A percentile compares a stretch with the other conserved stretches of the same genome.
Evolutionary conservation across 2,329 filamentous ascomycete genomes (phyloP).

Genomic region (Purpureocillium lavendulum): DNA sequence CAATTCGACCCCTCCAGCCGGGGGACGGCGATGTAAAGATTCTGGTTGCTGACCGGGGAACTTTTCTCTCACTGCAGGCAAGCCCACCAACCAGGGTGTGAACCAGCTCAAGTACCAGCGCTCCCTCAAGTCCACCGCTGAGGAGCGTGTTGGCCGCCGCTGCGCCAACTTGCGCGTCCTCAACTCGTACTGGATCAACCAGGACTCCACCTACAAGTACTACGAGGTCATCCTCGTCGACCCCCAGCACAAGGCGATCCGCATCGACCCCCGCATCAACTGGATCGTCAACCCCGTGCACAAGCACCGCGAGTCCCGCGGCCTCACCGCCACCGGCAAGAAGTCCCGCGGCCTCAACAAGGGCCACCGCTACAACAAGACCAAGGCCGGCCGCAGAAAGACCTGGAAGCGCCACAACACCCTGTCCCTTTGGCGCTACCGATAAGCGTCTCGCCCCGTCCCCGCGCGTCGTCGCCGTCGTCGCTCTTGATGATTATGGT

Average conservation of each 20-base stretch:
- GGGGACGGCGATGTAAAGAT: no score
- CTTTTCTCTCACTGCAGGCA: conserved; percentile 53
- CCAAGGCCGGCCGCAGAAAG: conserved; percentile 92
- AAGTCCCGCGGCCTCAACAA: conserved; percentile 99
- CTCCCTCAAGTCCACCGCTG: conserved; percentile 92
- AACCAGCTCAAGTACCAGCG: conserved; percentile 99
- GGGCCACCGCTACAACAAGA: conserved; percentile 99
- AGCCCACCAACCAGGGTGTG: conserved; percentile 99
- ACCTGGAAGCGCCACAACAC: conserved; percentile 99
- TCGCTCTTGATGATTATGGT: no score
- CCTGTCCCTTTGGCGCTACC: conserved; percentile 96
- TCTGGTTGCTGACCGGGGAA: conserved; percentile 10
- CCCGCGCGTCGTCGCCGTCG: no score
- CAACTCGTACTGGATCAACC: conserved; percentile 99
- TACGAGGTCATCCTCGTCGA: conserved; percentile 99
- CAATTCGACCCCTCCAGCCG: no score
- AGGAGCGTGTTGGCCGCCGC: conserved; percentile 99
- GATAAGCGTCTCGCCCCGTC: conserved; percentile 44
- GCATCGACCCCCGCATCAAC: conserved; percentile 98
- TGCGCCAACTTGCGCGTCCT: conserved; percentile 98
- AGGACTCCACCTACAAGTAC: conserved; percentile 99
- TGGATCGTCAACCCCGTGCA: conserved; percentile 99
- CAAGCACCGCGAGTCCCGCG: conserved; percentile 99
- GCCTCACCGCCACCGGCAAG: conserved; percentile 98
- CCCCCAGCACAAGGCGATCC: conserved; percentile 99